phyloP scores from a whole-genome alignment of 768 basidiomycete species.

The Solioccasus polychromus region DNA sequence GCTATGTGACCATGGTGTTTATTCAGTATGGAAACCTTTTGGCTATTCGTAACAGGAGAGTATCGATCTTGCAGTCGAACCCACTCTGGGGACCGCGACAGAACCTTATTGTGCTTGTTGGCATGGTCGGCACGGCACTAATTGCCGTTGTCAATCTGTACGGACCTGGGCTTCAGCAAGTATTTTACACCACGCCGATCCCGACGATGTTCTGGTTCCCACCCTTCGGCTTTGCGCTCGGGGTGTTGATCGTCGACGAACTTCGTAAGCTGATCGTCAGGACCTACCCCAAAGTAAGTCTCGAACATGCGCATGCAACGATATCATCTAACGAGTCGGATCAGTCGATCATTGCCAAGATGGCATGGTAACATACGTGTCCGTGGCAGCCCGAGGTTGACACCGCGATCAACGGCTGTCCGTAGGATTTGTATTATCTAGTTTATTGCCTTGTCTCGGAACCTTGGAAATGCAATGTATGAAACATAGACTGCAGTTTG shows the following conservation, averaged over 20 bases:
- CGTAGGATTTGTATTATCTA: too few relatives aligned
- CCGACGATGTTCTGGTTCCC: constrained; percentile 48
- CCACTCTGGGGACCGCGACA: constrained; percentile 46
- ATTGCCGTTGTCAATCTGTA: constrained; percentile 45
- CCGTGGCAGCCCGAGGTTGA: neutral
- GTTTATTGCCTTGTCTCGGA: too few relatives aligned
- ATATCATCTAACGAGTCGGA: constrained; percentile 5
- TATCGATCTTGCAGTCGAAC: constrained; percentile 42
- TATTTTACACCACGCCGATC: constrained; percentile 43
- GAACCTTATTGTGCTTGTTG: constrained; percentile 37
- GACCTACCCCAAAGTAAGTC: constrained; percentile 39
- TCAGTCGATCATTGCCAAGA: constrained; percentile 37
- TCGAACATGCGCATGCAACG: neutral
- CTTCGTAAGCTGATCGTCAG: constrained; percentile 43
- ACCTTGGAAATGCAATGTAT: too few relatives aligned
- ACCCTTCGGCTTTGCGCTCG: constrained; percentile 43
- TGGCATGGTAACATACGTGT: constrained; percentile 33
- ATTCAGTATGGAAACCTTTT: constrained; percentile 43
- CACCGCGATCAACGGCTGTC: neutral
- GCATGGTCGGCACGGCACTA: constrained; percentile 40
- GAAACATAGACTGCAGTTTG: neutral
- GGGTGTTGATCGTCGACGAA: constrained; percentile 42
- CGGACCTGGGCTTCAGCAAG: constrained; percentile 40
- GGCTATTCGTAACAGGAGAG: constrained; percentile 42
- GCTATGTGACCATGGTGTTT: constrained; percentile 49